These are phyloP conservation scores for Clarireedia sp. DNA, from an alignment of 2,329 filamentous ascomycete species.

Conservation along the genomic window DNA sequence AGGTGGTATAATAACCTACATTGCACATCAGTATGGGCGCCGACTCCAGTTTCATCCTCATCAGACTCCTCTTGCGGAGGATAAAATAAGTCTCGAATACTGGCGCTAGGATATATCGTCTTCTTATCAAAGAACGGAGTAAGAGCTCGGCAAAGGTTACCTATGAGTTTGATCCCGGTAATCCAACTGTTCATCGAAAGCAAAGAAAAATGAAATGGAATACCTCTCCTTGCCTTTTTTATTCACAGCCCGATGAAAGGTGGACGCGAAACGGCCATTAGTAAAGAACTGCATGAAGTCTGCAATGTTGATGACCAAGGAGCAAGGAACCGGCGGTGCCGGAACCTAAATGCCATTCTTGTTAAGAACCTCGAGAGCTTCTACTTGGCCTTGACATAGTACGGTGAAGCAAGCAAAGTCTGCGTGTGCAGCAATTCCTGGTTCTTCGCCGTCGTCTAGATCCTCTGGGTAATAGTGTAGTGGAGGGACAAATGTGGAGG, in stretches of 20 bases:
- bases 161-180: background rate
- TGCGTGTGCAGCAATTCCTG: background rate
- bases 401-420: background rate
- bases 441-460: background rate
- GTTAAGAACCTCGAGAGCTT: background rate
- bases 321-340: background rate
- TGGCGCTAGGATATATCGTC: background rate
- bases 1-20: background rate
- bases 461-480: background rate
- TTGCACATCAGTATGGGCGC: background rate
- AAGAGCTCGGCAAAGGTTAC: background rate
- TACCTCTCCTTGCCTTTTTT: conserved; percentile 6
- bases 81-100: background rate
- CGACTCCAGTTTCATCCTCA: background rate
- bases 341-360: background rate
- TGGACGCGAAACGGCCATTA: conserved; percentile 16
- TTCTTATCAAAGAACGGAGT: background rate
- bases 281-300: conserved; percentile 18
- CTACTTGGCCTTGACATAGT: background rate
- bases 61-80: background rate
- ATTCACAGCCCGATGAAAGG: conserved; percentile 15
- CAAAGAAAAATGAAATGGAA: background rate
- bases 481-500: background rate
- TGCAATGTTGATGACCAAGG: background rate
- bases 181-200: background rate